phyloP scores from a whole-genome alignment of 1,139 yeast genomes.

The Kluyveromyces sp. region DNA sequence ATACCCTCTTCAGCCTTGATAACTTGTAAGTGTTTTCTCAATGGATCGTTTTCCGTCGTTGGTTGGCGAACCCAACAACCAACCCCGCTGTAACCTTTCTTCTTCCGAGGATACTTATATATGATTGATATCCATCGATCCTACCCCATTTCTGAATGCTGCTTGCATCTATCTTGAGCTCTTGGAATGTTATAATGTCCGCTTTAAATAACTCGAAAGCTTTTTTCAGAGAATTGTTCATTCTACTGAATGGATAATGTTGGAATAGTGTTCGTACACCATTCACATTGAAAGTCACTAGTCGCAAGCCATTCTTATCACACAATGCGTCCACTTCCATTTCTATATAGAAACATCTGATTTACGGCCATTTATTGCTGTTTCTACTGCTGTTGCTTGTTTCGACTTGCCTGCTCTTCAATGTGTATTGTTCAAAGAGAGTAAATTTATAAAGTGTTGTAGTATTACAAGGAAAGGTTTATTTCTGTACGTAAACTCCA shows the following conservation, averaged over 20 bases:
- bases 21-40: conserved; percentile 41
- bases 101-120: conserved; percentile 58
- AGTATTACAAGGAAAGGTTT: no score
- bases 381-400: no score
- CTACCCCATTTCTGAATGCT: conserved; percentile 46
- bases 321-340: conserved; percentile 3
- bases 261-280: conserved; percentile 74
- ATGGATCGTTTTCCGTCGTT: conserved; percentile 32
- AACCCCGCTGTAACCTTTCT: conserved; percentile 88
- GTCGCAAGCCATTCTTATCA: conserved; percentile 29
- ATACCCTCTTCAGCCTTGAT: conserved; percentile 83
- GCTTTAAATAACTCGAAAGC: conserved; percentile 54
- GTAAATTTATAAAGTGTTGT: no score
- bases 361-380: neutral
- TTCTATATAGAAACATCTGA: neutral
- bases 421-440: no score
- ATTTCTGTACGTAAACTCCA: neutral
- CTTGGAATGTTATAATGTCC: conserved; percentile 79
- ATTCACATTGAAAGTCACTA: conserved; percentile 75
- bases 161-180: conserved; percentile 55
- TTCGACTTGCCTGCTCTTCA: no score
- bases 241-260: conserved; percentile 73
- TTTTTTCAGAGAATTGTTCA: conserved; percentile 37
- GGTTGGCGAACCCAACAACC: conserved; percentile 68
- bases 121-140: conserved; percentile 52